These are phyloP conservation scores for Fusarium zealandicum DNA, from an alignment of 2,329 filamentous ascomycete species.

Conservation along the genomic window DNA sequence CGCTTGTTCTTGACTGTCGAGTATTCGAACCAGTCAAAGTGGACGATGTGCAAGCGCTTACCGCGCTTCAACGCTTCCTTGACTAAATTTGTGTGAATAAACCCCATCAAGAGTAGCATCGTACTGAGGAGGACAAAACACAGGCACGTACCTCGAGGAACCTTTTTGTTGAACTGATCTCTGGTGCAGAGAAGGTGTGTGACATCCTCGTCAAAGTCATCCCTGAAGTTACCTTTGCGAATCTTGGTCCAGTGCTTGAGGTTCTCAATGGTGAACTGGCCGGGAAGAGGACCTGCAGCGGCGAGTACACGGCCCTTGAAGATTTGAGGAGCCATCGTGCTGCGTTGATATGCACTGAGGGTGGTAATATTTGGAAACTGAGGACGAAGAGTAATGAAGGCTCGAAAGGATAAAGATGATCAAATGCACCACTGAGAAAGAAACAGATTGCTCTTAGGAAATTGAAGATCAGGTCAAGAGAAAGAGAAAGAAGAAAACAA, in stretches of 20 bases:
- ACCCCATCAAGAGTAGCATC: neutral
- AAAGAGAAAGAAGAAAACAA: neutral
- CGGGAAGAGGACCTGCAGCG: constrained; percentile 64
- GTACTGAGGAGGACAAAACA: neutral
- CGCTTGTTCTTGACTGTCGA: constrained; percentile 47
- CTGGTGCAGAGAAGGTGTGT: constrained; percentile 78
- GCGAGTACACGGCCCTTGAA: constrained; percentile 64
- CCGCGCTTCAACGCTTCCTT: constrained; percentile 48
- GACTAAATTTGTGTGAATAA: constrained; percentile 40
- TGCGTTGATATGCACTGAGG: neutral
- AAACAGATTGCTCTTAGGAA: neutral
- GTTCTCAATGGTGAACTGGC: constrained; percentile 57
- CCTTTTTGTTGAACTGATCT: constrained; percentile 62
- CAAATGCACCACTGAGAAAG: neutral
- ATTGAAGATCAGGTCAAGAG: neutral
- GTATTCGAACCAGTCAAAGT: constrained; percentile 62
- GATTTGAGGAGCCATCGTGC: constrained; percentile 47
- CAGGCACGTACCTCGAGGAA: constrained; percentile 46
- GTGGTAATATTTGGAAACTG: neutral
- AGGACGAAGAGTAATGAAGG: neutral
- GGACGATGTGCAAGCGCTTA: constrained; percentile 52
- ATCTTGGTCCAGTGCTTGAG: constrained; percentile 70
- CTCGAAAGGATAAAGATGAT: neutral
- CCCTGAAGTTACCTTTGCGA: constrained; percentile 66
- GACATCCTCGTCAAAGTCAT: constrained; percentile 59